Percentiles rank a stretch among this genome's conserved stretches.
Conservation (phyloP, 768 basidiomycete species). For the Dioszegia aurantiaca region DNA sequence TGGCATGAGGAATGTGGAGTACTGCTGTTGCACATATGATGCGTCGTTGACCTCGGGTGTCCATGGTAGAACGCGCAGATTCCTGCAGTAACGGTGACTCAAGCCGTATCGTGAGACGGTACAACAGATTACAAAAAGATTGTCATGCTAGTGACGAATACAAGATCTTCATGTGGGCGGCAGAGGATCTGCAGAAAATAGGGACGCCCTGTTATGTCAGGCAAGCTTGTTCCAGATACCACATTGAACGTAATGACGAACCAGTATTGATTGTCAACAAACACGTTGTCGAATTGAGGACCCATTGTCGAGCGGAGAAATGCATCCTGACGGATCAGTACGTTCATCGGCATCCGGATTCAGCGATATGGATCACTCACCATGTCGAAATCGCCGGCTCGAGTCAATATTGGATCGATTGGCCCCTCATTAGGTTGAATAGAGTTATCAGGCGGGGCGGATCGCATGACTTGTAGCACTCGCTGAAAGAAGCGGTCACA, state of each 20-base stretch:
- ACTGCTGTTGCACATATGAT: not conserved
- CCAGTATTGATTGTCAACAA: conserved; percentile 1
- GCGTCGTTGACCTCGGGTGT: too few species aligned
- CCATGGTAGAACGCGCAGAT: too few species aligned
- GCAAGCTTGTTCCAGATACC: too few species aligned
- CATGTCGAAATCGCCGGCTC: not conserved
- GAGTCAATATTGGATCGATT: too few species aligned
- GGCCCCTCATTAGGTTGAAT: too few species aligned
- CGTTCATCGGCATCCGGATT: too few species aligned
- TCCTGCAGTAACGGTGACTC: too few species aligned
- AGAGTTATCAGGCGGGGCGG: too few species aligned
- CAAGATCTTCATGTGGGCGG: too few species aligned
- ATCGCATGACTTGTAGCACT: not conserved
- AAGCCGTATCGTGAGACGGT: too few species aligned
- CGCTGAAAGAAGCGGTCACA: conserved; percentile 1
- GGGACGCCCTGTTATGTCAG: not conserved
- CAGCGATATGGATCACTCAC: not conserved
- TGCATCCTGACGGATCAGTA: not conserved
- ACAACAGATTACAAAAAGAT: too few species aligned
- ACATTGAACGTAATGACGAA: not conserved
- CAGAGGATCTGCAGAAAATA: not conserved
- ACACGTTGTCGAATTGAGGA: not conserved
- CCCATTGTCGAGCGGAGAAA: not conserved
- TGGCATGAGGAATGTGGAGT: conserved; percentile 3
- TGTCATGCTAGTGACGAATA: too few species aligned